Base-by-base conservation (phyloP, 176 grass and related monocot genomes). In the Eleusine indica region DNA sequence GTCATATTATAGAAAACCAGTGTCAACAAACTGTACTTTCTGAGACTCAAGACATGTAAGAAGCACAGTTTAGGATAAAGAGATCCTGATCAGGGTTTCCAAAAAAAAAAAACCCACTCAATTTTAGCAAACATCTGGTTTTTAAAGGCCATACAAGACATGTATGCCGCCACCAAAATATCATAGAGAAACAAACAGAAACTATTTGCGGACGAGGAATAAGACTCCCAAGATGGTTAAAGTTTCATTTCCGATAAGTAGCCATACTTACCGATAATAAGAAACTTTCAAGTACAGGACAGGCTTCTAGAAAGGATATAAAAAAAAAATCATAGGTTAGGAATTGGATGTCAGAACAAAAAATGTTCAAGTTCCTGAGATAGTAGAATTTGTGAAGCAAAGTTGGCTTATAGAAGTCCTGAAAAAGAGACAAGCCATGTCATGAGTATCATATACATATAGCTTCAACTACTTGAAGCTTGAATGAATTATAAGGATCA, bases 291-390 rank as follows among this genome's bases (percentile, higher is more conserved):
- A 87, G 44, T 18, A 61, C 49, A 39, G 78, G 78, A 68, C 60
- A 81, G 66, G 62, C 85, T 17, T 87, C 49, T 18, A 87, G 70
- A 73, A 86, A 80, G 73, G 56, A 80, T 32, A 73, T 6, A 44
- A 70, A 48, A n/a, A 66, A 40, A 37, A 47, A 87, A 80, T 87
- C 39, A 4, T 68, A 81, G 48, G 39, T 10, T 15, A 7, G 18
- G 18, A 60, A 74, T 35, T 4, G 6, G 9, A 0, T 3, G 40
- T 14, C 42, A 57, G 54, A 57, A 21, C 54, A 57, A 57, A 5
- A 21, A 7, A 57, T 57, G 5, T 21, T 57, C 18, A 81, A 49
- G 40, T 38, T 8, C 40, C 52, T 87, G 1, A 82, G 63, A 15
- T 76, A 39, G 63, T 46, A 13, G 51, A 76, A 82, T 70, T 82